Evolutionary conservation across 1,139 yeast species (phyloP).

Genomic region (Candida frijolesensis): DNA sequence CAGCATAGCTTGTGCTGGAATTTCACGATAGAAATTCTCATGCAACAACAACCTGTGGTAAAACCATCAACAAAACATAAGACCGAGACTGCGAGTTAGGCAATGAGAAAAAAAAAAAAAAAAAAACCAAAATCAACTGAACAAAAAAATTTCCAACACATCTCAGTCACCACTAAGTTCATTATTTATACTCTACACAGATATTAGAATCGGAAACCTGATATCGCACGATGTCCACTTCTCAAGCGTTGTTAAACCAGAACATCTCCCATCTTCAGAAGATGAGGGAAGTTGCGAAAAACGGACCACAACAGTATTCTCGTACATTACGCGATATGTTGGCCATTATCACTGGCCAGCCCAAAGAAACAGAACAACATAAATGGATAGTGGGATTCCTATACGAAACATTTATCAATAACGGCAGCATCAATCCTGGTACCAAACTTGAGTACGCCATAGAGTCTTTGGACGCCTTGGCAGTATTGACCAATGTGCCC

Average conservation of each 20-base stretch:
- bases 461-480: constrained; percentile 39
- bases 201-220: too few relatives aligned
- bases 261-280: not conserved
- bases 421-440: constrained; percentile 24
- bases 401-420: constrained; percentile 43
- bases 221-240: not conserved
- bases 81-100: too few relatives aligned
- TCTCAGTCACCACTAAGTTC: too few relatives aligned
- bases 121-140: too few relatives aligned
- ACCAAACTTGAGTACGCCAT: constrained; percentile 47
- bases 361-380: constrained; percentile 3
- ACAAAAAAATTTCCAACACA: too few relatives aligned
- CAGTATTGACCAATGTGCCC: constrained; percentile 27
- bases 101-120: too few relatives aligned
- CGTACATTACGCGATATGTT: not conserved
- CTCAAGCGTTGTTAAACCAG: not conserved
- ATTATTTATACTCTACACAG: too few relatives aligned
- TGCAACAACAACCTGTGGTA: too few relatives aligned
- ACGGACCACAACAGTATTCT: not conserved
- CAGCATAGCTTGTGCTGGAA: too few relatives aligned
- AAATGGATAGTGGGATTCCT: constrained; percentile 29
- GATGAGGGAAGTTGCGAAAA: not conserved
- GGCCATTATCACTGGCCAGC: not conserved
- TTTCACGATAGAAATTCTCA: too few relatives aligned
- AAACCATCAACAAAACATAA: too few relatives aligned